Evolutionary conservation across 148 eudicot species (phyloP).

Genomic region (Dianthus caryophyllus): DNA sequence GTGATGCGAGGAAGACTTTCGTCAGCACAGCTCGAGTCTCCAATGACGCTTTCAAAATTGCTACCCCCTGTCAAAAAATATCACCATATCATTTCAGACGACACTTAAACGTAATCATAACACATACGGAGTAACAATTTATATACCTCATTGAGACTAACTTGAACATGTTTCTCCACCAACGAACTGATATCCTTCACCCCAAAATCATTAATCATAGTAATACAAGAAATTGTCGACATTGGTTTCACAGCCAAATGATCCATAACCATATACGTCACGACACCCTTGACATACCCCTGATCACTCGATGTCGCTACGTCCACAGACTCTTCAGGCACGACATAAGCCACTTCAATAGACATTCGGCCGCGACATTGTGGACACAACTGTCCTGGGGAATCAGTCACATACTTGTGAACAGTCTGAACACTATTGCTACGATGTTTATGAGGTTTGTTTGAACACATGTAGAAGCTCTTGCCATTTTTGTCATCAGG

Average conservation of each 20-base stretch:
- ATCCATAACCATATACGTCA: conserved; percentile 10
- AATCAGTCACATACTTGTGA: not conserved
- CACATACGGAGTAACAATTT: no score
- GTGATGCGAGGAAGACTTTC: conserved; percentile 14
- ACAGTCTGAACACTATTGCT: not conserved
- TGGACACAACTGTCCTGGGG: not conserved
- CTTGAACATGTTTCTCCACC: conserved; percentile 14
- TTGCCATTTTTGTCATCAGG: not conserved
- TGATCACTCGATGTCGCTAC: not conserved
- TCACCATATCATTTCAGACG: not conserved
- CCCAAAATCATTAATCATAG: not conserved
- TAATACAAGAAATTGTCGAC: conserved; percentile 12
- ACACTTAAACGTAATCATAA: not conserved
- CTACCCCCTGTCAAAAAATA: conserved; percentile 9
- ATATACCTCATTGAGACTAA: not conserved
- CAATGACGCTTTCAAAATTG: conserved; percentile 19
- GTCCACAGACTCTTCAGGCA: not conserved
- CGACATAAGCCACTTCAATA: not conserved
- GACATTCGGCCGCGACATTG: not conserved
- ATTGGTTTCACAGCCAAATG: conserved; percentile 14
- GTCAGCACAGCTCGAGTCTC: conserved; percentile 19
- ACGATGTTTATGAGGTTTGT: not conserved
- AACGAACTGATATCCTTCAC: conserved; percentile 1
- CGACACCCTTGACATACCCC: conserved; percentile 22
- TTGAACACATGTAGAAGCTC: not conserved